A percentile compares a stretch with the other conserved stretches of the same genome.
Conservation (phyloP, 768 basidiomycete genomes). For the Trametes maxima region DNA sequence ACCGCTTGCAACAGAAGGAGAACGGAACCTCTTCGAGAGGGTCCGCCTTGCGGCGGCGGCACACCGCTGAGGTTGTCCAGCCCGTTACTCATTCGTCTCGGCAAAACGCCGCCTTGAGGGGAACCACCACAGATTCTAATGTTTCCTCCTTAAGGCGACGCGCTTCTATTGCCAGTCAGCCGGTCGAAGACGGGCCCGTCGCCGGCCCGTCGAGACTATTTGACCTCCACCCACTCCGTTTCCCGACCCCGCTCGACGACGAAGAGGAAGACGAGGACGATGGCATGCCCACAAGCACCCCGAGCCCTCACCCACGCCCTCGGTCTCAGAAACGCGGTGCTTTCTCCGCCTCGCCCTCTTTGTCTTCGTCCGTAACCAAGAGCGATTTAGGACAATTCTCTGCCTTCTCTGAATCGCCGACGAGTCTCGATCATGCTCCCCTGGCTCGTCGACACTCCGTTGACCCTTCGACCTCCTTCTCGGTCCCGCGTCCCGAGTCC, state of each 20-base stretch:
- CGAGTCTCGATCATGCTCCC: not conserved
- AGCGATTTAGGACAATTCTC: not conserved
- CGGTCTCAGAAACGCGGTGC: not conserved
- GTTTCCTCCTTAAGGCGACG: not conserved
- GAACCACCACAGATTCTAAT: not conserved
- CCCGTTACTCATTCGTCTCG: not conserved
- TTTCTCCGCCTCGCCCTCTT: not conserved
- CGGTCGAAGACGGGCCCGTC: not conserved
- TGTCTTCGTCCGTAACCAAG: not conserved
- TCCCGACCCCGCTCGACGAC: not conserved
- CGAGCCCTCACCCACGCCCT: slow-evolving; percentile 5
- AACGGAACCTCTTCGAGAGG: not conserved
- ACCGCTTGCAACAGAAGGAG: not conserved
- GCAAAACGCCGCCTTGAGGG: not conserved
- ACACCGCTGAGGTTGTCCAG: slow-evolving; percentile 3
- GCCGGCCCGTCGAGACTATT: slow-evolving; percentile 2
- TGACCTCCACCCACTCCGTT: not conserved
- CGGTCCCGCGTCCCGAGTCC: not conserved
- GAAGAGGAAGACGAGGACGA: slow-evolving; percentile 1
- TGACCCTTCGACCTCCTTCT: not conserved
- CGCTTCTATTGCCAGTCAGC: not conserved
- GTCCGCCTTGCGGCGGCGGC: not conserved
- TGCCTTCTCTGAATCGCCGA: slow-evolving; percentile 3
- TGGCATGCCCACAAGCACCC: slow-evolving; percentile 9
- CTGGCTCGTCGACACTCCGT: not conserved